phyloP scores from a whole-genome alignment of 768 basidiomycete species.

The Calocybe cyanea region DNA sequence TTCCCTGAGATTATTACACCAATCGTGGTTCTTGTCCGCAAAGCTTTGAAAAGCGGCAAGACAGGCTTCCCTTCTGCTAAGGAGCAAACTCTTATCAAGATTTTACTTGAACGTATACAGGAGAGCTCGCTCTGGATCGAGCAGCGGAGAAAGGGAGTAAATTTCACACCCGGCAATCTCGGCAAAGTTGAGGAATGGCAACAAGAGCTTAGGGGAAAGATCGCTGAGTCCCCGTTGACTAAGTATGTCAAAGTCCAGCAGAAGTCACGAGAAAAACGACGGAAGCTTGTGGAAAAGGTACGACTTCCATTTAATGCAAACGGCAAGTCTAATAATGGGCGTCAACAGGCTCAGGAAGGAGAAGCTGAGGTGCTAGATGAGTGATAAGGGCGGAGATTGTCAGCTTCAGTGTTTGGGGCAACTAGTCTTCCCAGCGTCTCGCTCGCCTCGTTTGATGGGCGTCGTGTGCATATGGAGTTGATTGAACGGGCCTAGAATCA shows the following conservation, averaged over 20 bases:
- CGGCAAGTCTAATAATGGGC: conserved; percentile 13
- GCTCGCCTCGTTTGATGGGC: too few species aligned
- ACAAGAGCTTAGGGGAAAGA: conserved; percentile 45
- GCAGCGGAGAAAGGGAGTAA: conserved; percentile 60
- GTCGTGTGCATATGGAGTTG: background rate
- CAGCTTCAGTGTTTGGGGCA: background rate
- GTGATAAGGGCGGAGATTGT: conserved; percentile 9
- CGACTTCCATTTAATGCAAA: conserved; percentile 10
- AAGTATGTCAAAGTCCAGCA: conserved; percentile 78
- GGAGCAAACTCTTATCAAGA: conserved; percentile 63
- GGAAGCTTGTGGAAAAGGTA: conserved; percentile 73
- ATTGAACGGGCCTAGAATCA: too few species aligned
- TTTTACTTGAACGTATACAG: conserved; percentile 82
- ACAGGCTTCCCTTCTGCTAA: conserved; percentile 42
- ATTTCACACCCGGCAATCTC: conserved; percentile 72
- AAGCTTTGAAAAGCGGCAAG: conserved; percentile 64
- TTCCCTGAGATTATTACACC: conserved; percentile 93
- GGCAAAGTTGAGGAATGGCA: conserved; percentile 75
- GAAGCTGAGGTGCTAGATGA: conserved; percentile 67
- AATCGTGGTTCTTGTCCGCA: conserved; percentile 65
- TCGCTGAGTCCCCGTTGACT: conserved; percentile 73
- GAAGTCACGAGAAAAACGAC: conserved; percentile 75
- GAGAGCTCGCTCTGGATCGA: conserved; percentile 81
- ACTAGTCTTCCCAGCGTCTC: too few species aligned
- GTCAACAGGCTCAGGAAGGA: conserved; percentile 60